These are phyloP conservation scores for Pterocarpus santalinus DNA, from an alignment of 306 rosid genomes.

Conservation along the genomic window DNA sequence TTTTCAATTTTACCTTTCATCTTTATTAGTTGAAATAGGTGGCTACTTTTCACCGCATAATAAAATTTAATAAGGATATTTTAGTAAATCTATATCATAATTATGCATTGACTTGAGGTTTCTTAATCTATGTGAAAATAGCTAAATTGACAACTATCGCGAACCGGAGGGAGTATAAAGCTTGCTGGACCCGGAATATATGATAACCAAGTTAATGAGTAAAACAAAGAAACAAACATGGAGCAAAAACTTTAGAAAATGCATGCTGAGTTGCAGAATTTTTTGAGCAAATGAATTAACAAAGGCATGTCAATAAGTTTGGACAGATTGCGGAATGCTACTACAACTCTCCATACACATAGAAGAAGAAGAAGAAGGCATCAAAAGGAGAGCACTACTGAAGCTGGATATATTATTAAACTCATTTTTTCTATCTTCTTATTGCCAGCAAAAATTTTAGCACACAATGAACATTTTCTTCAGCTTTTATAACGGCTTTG, in stretches of 20 bases:
- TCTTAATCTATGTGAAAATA: too few relatives aligned
- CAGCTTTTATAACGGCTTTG: neutral
- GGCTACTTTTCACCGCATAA: too few relatives aligned
- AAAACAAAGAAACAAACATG: slow-evolving; percentile 3
- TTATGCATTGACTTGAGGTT: too few relatives aligned
- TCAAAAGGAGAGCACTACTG: slow-evolving; percentile 10
- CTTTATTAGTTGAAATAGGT: too few relatives aligned
- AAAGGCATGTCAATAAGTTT: slow-evolving; percentile 17
- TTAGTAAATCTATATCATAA: too few relatives aligned
- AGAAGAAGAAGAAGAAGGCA: neutral
- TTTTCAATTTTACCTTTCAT: too few relatives aligned
- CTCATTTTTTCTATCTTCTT: neutral
- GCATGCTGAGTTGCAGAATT: neutral
- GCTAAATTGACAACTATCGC: too few relatives aligned
- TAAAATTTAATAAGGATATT: too few relatives aligned
- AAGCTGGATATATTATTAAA: neutral
- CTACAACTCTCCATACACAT: neutral
- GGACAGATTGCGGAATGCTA: neutral
- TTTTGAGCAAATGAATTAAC: neutral
- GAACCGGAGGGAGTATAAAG: neutral
- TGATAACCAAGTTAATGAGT: neutral
- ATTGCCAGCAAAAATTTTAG: neutral
- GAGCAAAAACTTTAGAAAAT: slow-evolving; percentile 2
- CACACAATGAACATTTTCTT: neutral
- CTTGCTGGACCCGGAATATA: slow-evolving; percentile 12